Base-by-base conservation (phyloP, 169 alveolate species). In the Plasmodium sp. region DNA sequence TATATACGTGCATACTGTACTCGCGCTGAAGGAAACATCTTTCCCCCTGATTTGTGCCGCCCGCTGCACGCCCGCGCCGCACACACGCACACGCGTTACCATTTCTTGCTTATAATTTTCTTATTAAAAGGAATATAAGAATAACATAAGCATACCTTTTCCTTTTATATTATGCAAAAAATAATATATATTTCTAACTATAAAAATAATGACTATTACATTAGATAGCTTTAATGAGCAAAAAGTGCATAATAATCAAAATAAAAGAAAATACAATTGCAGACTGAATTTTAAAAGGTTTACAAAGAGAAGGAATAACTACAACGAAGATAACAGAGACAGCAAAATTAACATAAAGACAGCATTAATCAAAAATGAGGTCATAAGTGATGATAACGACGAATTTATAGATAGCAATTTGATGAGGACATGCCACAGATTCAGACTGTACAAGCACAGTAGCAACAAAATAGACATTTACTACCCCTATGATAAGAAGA, bases 331-430 rank as follows among this genome's bases (percentile, higher is more conserved):
- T 62, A 85, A 80, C 43, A 90, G 72, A 22, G 95, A 96, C 71
- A 90, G 81, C 14, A 95, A 96, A 82, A 67, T 95, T 36, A 95
- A 96, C 95, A 83, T 96, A 51, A 95, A 94, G 95, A 84, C 95
- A 5, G 93, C 97, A 36, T 82, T 94, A 43, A 83, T 96, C 31
- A 92, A 82, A 71, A 96, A 95, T 31, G 97, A 95, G 71, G 90
- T 95, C 27, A 96, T 80, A 79, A 81, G 83, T 33, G 94, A 90
- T 80, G 94, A 90, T 71, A 80, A 31, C 82, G 94, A 90, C 10
- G 94, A 90, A 18, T 79, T 79, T 51, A 58, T 58, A 16, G 90
- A 90, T 62, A 90, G 51, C 71, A 90, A 71, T 67, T 41, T 90
- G 34, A 90, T 90, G 90, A 80, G 90, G 54, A 80, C 88, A 6